Percentiles rank a stretch among this genome's conserved stretches.
Conservation (phyloP, 1,284 basidiomycete species). For the Vanrija humicola region DNA sequence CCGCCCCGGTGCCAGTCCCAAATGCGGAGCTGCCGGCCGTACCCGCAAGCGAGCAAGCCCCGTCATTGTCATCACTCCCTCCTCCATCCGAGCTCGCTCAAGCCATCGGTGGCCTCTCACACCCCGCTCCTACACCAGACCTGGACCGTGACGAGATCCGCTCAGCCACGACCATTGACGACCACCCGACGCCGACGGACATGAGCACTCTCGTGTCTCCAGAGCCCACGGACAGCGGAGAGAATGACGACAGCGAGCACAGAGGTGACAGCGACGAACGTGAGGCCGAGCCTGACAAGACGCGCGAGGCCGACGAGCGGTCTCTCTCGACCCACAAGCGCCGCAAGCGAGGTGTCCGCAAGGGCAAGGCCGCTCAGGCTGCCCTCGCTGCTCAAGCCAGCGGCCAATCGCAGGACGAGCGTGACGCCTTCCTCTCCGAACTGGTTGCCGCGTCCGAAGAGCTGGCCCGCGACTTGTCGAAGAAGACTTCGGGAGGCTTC, state of each 20-base stretch:
- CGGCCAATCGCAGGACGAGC: slow-evolving; percentile 29
- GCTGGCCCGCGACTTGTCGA: slow-evolving; percentile 69
- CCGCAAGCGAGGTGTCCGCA: slow-evolving; percentile 47
- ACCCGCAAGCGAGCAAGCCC: neutral
- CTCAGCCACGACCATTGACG: slow-evolving; percentile 35
- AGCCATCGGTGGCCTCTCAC: neutral
- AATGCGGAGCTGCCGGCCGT: neutral
- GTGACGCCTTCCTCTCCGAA: slow-evolving; percentile 55
- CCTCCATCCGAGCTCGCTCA: slow-evolving; percentile 11
- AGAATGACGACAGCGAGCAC: slow-evolving; percentile 14
- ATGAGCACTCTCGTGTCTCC: slow-evolving; percentile 32
- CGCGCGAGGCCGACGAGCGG: slow-evolving; percentile 25
- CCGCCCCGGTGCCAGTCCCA: slow-evolving; percentile 23
- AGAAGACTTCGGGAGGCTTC: slow-evolving; percentile 15
- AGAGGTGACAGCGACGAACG: slow-evolving; percentile 1
- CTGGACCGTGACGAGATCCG: slow-evolving; percentile 14
- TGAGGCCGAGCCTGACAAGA: neutral
- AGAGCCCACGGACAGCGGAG: slow-evolving; percentile 16
- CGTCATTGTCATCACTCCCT: slow-evolving; percentile 7
- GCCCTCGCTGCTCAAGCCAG: slow-evolving; percentile 31
- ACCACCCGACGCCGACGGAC: slow-evolving; percentile 38
- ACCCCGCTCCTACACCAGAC: slow-evolving; percentile 12
- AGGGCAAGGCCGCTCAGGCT: slow-evolving; percentile 49
- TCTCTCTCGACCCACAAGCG: slow-evolving; percentile 43
- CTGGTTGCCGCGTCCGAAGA: slow-evolving; percentile 75